These are phyloP conservation scores for Tolypocladium ophioglossoides DNA, from an alignment of 2,329 filamentous ascomycete genomes.

Conservation along the genomic window DNA sequence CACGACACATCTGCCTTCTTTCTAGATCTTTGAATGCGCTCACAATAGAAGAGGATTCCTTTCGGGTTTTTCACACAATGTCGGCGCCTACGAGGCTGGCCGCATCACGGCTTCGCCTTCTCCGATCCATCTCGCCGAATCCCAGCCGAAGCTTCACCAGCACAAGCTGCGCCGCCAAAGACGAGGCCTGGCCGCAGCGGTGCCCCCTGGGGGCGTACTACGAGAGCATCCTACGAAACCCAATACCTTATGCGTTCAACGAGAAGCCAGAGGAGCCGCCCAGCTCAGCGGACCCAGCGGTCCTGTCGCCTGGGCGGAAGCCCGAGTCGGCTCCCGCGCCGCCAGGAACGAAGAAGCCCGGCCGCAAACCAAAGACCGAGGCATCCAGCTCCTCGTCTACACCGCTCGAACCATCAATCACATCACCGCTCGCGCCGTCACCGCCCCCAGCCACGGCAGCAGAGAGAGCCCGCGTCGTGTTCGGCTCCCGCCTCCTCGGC, in stretches of 20 bases:
- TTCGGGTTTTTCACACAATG: conserved; percentile 11
- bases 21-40: neutral
- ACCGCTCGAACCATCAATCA: neutral
- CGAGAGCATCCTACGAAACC: conserved; percentile 40
- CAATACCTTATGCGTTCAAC: conserved; percentile 26
- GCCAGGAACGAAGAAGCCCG: conserved; percentile 14
- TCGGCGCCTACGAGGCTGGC: conserved; percentile 17
- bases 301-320: conserved; percentile 8
- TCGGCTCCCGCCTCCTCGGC: conserved; percentile 68
- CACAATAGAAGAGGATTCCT: neutral
- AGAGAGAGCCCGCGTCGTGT: conserved; percentile 58
- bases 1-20: neutral
- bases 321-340: neutral
- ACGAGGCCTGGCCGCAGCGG: conserved; percentile 23
- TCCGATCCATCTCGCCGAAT: conserved; percentile 11
- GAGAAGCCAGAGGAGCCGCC: conserved; percentile 34
- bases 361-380: conserved; percentile 12
- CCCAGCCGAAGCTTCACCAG: conserved; percentile 17
- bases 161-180: conserved; percentile 6
- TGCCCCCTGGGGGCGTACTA: conserved; percentile 49
- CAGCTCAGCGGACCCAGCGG: conserved; percentile 21
- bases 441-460: conserved; percentile 30
- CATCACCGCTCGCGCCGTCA: conserved; percentile 4
- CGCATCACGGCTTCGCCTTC: conserved; percentile 18
- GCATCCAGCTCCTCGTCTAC: conserved; percentile 4